phyloP scores from a whole-genome alignment of 257 asterid genomes.

The Phtheirospermum japonicum region DNA sequence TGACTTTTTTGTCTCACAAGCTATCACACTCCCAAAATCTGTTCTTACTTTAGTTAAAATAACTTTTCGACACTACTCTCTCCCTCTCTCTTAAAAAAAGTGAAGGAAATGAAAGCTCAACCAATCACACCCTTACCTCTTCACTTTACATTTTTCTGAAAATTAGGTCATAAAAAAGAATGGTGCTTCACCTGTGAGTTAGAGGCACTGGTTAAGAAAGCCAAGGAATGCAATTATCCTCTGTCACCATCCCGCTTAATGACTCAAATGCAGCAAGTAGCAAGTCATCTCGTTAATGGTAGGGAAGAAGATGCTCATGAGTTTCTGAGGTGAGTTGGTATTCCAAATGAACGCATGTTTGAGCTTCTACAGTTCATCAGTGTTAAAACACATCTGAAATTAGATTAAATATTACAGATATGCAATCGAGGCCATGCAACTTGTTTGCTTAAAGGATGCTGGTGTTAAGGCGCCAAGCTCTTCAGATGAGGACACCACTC shows the following conservation, averaged over 20 bases:
- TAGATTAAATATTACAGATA: conserved; percentile 39
- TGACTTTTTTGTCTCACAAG: too few species aligned
- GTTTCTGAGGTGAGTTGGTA: conserved; percentile 63
- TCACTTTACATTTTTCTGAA: conserved; percentile 21
- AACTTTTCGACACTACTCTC: too few species aligned
- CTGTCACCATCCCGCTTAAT: conserved; percentile 58
- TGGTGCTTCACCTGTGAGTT: conserved; percentile 88
- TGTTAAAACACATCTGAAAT: conserved; percentile 11
- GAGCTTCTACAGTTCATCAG: not conserved
- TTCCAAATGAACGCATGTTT: conserved; percentile 7
- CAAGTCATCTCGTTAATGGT: conserved; percentile 69
- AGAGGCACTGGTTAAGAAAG: conserved; percentile 54
- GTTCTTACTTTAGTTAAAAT: too few species aligned
- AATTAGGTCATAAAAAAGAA: conserved; percentile 51
- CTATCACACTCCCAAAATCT: too few species aligned
- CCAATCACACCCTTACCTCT: not conserved
- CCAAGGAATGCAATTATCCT: conserved; percentile 52
- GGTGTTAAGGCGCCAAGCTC: conserved; percentile 41
- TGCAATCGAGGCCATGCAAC: conserved; percentile 77
- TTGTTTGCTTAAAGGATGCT: conserved; percentile 58
- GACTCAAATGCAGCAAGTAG: conserved; percentile 56
- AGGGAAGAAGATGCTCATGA: conserved; percentile 93
- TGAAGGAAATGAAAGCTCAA: too few species aligned
- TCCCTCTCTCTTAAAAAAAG: too few species aligned
- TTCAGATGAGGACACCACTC: conserved; percentile 65